Evolutionary conservation across 345 rosid species (phyloP).

Genomic region (Euphorbia pulcherrima): DNA sequence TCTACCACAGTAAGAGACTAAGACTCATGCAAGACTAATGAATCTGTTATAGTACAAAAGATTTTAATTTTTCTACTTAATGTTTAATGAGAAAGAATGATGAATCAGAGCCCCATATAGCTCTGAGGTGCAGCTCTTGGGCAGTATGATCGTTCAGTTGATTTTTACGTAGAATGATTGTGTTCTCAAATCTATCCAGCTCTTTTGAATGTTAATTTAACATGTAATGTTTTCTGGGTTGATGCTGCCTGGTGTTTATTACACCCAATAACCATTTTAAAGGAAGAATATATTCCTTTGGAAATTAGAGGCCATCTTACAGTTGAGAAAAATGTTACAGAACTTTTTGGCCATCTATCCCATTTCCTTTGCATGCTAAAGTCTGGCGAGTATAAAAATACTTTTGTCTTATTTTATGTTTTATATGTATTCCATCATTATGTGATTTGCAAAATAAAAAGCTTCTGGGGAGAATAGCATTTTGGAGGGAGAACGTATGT

Average conservation of each 20-base stretch:
- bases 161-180: background rate
- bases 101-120: background rate
- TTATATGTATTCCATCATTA: background rate
- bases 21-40: conserved; percentile 25
- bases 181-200: too few relatives aligned
- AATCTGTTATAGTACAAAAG: background rate
- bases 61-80: too few relatives aligned
- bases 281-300: background rate
- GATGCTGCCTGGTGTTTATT: background rate
- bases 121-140: background rate
- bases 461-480: conserved; percentile 25
- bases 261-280: background rate
- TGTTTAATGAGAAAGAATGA: background rate
- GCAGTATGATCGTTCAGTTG: background rate
- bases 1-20: conserved; percentile 57
- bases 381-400: background rate
- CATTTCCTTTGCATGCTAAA: background rate
- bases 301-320: background rate
- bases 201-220: background rate
- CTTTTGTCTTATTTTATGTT: background rate
- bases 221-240: background rate
- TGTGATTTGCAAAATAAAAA: conserved; percentile 36
- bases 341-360: background rate
- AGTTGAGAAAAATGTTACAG: background rate
- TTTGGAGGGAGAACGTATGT: conserved; percentile 23